These are phyloP conservation scores for Psilocybe tampanensis DNA, from an alignment of 768 basidiomycete genomes.

Conservation along the genomic window DNA sequence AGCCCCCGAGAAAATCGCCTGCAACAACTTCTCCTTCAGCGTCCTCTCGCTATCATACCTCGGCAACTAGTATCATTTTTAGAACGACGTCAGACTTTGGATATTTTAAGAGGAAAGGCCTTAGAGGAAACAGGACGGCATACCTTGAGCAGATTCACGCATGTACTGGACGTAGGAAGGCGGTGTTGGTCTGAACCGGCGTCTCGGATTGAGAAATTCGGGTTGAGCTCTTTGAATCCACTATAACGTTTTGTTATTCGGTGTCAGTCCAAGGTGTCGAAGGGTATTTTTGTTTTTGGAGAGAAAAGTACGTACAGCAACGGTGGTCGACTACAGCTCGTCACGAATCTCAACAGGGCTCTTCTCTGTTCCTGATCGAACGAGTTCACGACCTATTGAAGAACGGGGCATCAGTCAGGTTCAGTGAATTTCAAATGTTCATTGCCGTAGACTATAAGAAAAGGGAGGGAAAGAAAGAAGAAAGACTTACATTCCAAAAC, in stretches of 20 bases:
- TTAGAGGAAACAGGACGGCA: background rate
- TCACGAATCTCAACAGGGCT: slow-evolving; percentile 85
- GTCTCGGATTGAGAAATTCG: slow-evolving; percentile 88
- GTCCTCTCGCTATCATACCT: slow-evolving; percentile 63
- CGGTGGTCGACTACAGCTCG: slow-evolving; percentile 89
- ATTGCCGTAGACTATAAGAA: too few species aligned
- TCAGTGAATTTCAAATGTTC: too few species aligned
- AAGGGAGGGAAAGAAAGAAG: background rate
- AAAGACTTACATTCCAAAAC: slow-evolving; percentile 82
- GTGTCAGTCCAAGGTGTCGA: too few species aligned
- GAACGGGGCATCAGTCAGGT: too few species aligned
- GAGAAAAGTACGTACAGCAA: slow-evolving; percentile 57
- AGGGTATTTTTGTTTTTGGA: background rate
- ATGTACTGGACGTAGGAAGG: slow-evolving; percentile 80
- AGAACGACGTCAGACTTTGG: too few species aligned
- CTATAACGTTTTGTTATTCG: slow-evolving; percentile 32
- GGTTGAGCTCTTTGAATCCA: slow-evolving; percentile 85
- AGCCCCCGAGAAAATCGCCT: slow-evolving; percentile 85
- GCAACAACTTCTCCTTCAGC: slow-evolving; percentile 75
- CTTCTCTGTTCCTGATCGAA: slow-evolving; percentile 83
- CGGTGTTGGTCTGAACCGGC: slow-evolving; percentile 72
- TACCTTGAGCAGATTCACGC: slow-evolving; percentile 91
- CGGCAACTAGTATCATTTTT: slow-evolving; percentile 65
- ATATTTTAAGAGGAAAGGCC: background rate
- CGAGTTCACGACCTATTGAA: slow-evolving; percentile 66